Evolutionary conservation across 2,329 filamentous ascomycete genomes (phyloP).

Genomic region (Epichloe baconii): DNA sequence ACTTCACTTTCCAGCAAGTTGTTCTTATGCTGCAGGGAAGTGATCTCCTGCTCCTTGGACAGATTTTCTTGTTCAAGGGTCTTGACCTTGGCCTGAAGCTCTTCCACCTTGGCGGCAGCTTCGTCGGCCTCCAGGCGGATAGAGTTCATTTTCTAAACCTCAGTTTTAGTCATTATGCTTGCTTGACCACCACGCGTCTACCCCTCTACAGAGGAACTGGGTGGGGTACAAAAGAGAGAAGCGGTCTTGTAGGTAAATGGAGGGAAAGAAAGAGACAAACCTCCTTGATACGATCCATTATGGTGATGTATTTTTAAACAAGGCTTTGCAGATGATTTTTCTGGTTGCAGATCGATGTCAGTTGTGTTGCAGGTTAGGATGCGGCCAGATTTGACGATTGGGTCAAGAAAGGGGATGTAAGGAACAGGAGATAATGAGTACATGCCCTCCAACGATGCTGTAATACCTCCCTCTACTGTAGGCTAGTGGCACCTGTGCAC

Average conservation of each 20-base stretch:
- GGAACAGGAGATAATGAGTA: slow-evolving; percentile 9
- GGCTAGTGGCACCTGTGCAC: slow-evolving; percentile 4
- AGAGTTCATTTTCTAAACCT: slow-evolving; percentile 72
- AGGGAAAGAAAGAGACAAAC: slow-evolving; percentile 38
- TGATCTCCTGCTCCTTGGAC: slow-evolving; percentile 95
- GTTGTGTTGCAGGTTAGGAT: slow-evolving; percentile 20
- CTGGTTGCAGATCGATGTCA: slow-evolving; percentile 10
- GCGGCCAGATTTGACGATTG: slow-evolving; percentile 19
- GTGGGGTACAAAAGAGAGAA: slow-evolving; percentile 19
- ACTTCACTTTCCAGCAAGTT: slow-evolving; percentile 78
- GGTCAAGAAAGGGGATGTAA: slow-evolving; percentile 18
- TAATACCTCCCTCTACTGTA: slow-evolving; percentile 1
- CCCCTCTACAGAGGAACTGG: slow-evolving; percentile 10
- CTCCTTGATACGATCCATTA: slow-evolving; percentile 85
- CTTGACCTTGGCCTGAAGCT: slow-evolving; percentile 81
- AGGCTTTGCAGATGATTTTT: not conserved
- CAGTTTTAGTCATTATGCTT: slow-evolving; percentile 5
- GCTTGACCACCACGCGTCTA: slow-evolving; percentile 1
- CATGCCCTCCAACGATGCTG: slow-evolving; percentile 22
- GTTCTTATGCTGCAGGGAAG: slow-evolving; percentile 92
- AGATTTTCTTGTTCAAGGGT: slow-evolving; percentile 86
- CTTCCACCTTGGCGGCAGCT: slow-evolving; percentile 66
- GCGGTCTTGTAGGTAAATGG: slow-evolving; percentile 2
- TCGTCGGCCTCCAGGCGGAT: slow-evolving; percentile 92
- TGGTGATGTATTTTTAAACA: slow-evolving; percentile 17